Percentiles rank a stretch among this genome's conserved stretches.
Evolutionary conservation across 2,329 filamentous ascomycete species (phyloP).

Genomic region (Alternaria burnsii): DNA sequence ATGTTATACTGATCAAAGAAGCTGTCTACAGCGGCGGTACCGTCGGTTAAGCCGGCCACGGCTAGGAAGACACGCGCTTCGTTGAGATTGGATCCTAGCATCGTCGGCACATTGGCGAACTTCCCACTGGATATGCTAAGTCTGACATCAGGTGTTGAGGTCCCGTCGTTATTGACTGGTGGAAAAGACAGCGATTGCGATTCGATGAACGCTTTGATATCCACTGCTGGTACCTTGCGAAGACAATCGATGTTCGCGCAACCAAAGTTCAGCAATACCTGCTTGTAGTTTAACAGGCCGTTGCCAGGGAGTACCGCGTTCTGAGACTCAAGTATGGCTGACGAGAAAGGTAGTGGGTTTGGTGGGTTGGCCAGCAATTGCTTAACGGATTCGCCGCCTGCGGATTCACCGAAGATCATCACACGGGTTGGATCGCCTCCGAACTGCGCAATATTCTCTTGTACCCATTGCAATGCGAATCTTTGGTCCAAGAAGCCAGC

Average conservation of each 20-base stretch:
- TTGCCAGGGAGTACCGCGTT: constrained; percentile 15
- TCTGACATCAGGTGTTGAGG: constrained; percentile 17
- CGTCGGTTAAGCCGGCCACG: constrained; percentile 10
- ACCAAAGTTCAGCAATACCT: constrained; percentile 16
- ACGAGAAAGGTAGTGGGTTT: constrained; percentile 27
- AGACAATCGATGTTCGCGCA: constrained; percentile 19
- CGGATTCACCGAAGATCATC: constrained; percentile 54
- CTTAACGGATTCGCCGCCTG: constrained; percentile 26
- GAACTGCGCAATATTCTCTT: constrained; percentile 58
- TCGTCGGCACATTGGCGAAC: constrained; percentile 18
- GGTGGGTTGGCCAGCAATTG: constrained; percentile 29
- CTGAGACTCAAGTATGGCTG: constrained; percentile 36
- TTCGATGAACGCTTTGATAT: constrained; percentile 21
- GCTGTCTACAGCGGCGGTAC: constrained; percentile 7
- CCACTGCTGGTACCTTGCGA: constrained; percentile 1
- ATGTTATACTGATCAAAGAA: constrained; percentile 12
- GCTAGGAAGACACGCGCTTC: constrained; percentile 21
- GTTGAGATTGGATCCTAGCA: constrained; percentile 20
- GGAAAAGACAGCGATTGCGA: constrained; percentile 17
- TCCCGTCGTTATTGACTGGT: constrained; percentile 19
- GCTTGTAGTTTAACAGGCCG: constrained; percentile 16
- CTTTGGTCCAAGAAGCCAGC: constrained; percentile 64
- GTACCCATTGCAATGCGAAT: constrained; percentile 62
- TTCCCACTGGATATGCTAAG: constrained; percentile 13
- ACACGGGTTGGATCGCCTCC: constrained; percentile 50